phyloP scores from a whole-genome alignment of 106 monocot genomes.

The Acorus gramineus region DNA sequence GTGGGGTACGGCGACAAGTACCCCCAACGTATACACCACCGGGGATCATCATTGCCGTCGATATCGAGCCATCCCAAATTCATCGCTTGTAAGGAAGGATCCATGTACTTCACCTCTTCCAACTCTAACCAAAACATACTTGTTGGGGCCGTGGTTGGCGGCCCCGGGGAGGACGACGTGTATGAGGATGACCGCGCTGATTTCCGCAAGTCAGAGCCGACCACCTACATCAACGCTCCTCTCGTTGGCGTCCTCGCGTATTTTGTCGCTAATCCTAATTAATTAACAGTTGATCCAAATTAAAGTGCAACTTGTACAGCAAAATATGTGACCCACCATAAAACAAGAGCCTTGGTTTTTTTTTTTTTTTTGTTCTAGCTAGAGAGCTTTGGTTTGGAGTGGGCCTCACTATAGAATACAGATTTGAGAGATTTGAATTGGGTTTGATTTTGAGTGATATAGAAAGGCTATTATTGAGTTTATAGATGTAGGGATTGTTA shows the following conservation, averaged over 20 bases:
- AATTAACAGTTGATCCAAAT: no score
- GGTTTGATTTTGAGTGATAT: no score
- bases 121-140: slow-evolving; percentile 55
- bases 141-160: slow-evolving; percentile 87
- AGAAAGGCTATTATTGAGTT: no score
- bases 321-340: no score
- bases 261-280: slow-evolving; percentile 49
- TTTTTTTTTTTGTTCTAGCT: no score
- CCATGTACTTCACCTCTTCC: slow-evolving; percentile 47
- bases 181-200: slow-evolving; percentile 81
- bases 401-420: no score
- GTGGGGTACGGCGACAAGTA: slow-evolving; percentile 65
- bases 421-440: no score
- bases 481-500: no score
- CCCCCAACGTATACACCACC: slow-evolving; percentile 75
- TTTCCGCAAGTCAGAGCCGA: slow-evolving; percentile 85
- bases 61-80: slow-evolving; percentile 28
- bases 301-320: no score
- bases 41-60: slow-evolving; percentile 79
- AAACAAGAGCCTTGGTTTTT: no score
- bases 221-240: slow-evolving; percentile 96
- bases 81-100: slow-evolving; percentile 74
- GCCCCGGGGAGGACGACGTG: slow-evolving; percentile 72
- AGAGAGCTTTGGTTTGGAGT: no score
- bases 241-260: slow-evolving; percentile 85